Base-by-base conservation (phyloP, 257 asterid species). In the Nicotiana obtusifolia region DNA sequence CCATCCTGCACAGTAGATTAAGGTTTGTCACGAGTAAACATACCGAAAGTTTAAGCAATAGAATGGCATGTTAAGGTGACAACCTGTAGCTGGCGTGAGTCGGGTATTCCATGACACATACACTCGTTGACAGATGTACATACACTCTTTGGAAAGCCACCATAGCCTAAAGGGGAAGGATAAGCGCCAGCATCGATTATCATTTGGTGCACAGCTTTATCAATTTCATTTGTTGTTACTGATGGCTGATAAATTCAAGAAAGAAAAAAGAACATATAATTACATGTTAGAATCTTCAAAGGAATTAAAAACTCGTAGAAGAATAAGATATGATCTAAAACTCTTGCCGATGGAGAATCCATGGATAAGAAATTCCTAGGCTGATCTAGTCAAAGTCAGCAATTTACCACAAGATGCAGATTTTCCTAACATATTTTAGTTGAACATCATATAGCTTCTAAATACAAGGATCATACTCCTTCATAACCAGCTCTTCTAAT, bases 51-150 rank as follows among this genome's bases (percentile, higher is more conserved):
- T 71, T 44, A 71, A 57, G 77, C 71, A 83, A 44, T 60, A 33
- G 77, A 30, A 35, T 59, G 71, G 47, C 30, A 86, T 53, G 69
- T 77, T 28, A 64, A 35, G 20, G 64, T 4, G 77, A 35, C 60
- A 84, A 92, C 97, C 97, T 92, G 97, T 83, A 95, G 87, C 86
- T 94, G 98, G 57, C 97, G 95, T 80, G 97, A 91, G 88, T 95
- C 99, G 2, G 98, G 99, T 87, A 95, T 95, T 80, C 99, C 99
- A 85, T 95, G 99, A 91, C 98, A 95, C 98, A 95, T 94, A 69
- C 99, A 95, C 88, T 95, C 99, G 81, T 95, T 95, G 82, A 95
- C 97, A 30, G 98, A 95, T 80, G 99, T 95, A 87, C 99, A 95
- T 24, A 95, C 98, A 82, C 99, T 95, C 91, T 95, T 95, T n/a